These are phyloP conservation scores for Aspergillus pseudotamarii DNA, from an alignment of 2,329 filamentous ascomycete species.

Conservation along the genomic window DNA sequence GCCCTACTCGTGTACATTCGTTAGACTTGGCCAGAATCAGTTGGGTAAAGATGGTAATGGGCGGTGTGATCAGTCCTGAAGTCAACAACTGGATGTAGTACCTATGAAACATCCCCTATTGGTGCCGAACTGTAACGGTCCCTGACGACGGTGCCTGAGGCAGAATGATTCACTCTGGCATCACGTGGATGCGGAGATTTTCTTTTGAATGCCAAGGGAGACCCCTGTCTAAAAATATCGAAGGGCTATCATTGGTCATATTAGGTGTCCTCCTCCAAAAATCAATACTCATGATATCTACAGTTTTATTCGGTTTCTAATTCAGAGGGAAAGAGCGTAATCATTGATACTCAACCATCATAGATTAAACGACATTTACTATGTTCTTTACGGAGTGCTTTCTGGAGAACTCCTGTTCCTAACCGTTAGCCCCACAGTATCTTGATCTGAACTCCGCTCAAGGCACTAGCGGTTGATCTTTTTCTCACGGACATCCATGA, in stretches of 20 bases:
- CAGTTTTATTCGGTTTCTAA: neutral
- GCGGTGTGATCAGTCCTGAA: neutral
- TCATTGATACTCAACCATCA: neutral
- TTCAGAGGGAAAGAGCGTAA: neutral
- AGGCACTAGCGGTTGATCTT: slow-evolving; percentile 4
- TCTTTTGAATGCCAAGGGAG: neutral
- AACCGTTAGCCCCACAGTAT: neutral
- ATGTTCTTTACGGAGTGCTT: neutral
- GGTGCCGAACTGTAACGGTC: neutral
- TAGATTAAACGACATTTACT: neutral
- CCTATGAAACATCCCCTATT: neutral
- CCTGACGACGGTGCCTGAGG: neutral
- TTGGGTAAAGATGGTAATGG: neutral
- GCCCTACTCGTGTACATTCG: neutral
- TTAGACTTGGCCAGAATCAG: neutral
- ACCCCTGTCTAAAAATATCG: neutral
- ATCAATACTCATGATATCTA: neutral
- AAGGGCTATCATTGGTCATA: neutral
- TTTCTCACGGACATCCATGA: slow-evolving; percentile 1
- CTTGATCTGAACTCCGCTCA: slow-evolving; percentile 3
- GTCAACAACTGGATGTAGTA: neutral
- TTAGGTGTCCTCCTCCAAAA: neutral
- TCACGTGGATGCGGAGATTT: neutral
- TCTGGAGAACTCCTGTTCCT: neutral
- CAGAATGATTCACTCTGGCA: neutral